These are phyloP conservation scores for Blastobotrys persicus DNA, from an alignment of 1,139 yeast genomes.

Conservation along the genomic window DNA sequence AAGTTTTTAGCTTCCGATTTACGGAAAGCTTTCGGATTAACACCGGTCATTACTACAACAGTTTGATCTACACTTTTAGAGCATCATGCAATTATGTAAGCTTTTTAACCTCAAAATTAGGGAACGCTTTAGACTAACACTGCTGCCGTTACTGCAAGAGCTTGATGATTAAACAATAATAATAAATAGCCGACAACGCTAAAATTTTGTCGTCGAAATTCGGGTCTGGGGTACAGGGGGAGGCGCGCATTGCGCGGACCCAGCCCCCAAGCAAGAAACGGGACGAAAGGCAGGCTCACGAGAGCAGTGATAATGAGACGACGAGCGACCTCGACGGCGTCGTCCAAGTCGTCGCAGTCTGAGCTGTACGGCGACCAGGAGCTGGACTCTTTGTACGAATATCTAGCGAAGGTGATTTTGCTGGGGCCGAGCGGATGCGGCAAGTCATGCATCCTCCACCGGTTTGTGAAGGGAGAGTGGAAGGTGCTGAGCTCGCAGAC, in stretches of 20 bases:
- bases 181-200: too few species aligned
- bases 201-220: too few species aligned
- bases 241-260: neutral
- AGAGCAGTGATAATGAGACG: conserved; percentile 28
- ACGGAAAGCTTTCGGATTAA: too few species aligned
- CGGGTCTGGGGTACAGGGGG: neutral
- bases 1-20: too few species aligned
- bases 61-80: too few species aligned
- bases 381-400: conserved; percentile 41
- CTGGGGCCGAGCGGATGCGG: conserved; percentile 49
- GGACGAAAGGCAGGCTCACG: neutral
- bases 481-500: conserved; percentile 42
- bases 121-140: too few species aligned
- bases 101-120: too few species aligned
- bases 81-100: neutral
- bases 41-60: too few species aligned
- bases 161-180: too few species aligned
- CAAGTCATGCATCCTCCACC: conserved; percentile 44
- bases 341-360: conserved; percentile 30
- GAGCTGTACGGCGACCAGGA: conserved; percentile 27
- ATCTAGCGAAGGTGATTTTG: conserved; percentile 45
- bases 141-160: too few species aligned
- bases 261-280: neutral
- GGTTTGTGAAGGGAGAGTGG: conserved; percentile 44
- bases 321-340: conserved; percentile 31